phyloP scores from a whole-genome alignment of 2,329 filamentous ascomycete genomes.

The Monosporascus cannonballus region DNA sequence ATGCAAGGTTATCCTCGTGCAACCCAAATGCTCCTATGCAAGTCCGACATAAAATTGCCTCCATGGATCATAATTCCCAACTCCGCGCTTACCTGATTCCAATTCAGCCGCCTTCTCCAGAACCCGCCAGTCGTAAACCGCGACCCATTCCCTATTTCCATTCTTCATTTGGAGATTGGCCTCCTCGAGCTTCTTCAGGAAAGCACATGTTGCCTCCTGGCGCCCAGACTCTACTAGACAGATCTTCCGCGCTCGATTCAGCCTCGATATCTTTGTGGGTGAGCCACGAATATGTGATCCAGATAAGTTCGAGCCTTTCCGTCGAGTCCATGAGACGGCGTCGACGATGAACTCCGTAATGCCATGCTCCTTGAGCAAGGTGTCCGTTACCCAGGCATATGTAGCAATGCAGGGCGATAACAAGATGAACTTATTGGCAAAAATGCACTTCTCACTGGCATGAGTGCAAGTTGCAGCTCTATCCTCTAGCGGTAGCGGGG shows the following conservation, averaged over 20 bases:
- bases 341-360: conserved; percentile 28
- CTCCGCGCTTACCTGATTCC: conserved; percentile 30
- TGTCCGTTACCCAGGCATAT: conserved; percentile 29
- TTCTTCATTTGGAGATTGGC: conserved; percentile 20
- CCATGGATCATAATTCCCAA: conserved; percentile 35
- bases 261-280: background rate
- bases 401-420: conserved; percentile 35
- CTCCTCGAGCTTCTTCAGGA: conserved; percentile 29
- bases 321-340: conserved; percentile 28
- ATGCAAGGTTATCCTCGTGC: background rate
- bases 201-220: conserved; percentile 22
- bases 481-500: background rate
- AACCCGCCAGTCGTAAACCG: conserved; percentile 42
- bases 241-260: conserved; percentile 19
- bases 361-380: conserved; percentile 37
- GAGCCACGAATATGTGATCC: no score
- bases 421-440: conserved; percentile 32
- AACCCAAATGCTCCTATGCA: conserved; percentile 20
- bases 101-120: conserved; percentile 33
- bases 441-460: conserved; percentile 28
- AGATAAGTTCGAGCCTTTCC: no score
- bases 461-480: conserved; percentile 24
- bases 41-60: conserved; percentile 38
- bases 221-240: conserved; percentile 36
- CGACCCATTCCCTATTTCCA: conserved; percentile 30